phyloP scores from a whole-genome alignment of 2,329 filamentous ascomycete genomes.

The Fonsecaea nubica region DNA sequence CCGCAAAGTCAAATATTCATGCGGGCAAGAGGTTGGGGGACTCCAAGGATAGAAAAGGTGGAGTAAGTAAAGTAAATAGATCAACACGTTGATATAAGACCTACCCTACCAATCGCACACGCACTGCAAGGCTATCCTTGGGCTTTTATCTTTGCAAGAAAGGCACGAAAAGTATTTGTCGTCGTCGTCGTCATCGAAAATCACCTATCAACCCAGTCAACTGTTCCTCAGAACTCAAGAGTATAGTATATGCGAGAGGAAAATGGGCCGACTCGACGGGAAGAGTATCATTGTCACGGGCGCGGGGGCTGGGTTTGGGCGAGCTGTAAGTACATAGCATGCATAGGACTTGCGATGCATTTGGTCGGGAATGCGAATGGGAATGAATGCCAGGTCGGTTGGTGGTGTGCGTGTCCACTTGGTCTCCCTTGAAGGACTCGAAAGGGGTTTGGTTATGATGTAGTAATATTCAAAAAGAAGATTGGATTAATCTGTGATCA shows the following conservation, averaged over 20 bases:
- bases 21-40: background rate
- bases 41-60: background rate
- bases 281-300: constrained; percentile 32
- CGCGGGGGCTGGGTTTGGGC: constrained; percentile 29
- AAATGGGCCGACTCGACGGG: constrained; percentile 26
- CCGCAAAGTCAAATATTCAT: background rate
- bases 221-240: no score
- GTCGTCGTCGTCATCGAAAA: no score
- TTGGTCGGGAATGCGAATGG: background rate
- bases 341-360: background rate
- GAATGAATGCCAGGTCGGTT: no score
- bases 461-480: background rate
- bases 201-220: no score
- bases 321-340: constrained; percentile 12
- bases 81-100: background rate
- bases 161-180: no score
- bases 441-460: no score
- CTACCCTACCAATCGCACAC: no score
- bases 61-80: background rate
- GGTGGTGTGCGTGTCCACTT: background rate
- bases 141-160: no score
- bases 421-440: no score
- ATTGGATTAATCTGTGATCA: background rate
- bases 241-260: background rate
- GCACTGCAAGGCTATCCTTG: no score